Base-by-base conservation (phyloP, 2,329 filamentous ascomycete species). In the Trichoderma breve region DNA sequence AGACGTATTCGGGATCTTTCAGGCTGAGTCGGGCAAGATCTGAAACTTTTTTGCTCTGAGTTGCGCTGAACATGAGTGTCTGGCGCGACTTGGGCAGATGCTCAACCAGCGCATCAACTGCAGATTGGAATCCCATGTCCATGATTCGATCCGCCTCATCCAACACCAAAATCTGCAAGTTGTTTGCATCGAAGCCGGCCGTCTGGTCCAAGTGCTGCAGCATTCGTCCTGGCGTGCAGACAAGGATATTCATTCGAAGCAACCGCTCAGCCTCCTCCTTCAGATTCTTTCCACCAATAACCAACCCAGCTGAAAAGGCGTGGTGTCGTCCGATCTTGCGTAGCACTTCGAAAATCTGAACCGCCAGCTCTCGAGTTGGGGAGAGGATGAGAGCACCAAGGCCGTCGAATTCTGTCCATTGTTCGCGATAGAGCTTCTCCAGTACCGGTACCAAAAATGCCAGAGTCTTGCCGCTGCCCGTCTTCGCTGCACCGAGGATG, bases 61-160 rank as follows among this genome's bases (percentile, higher is more conserved):
- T 99, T 0, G 96, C 96, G 79, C 93, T 97, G 85, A 98, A 99
- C 11, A 99, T 89, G 79, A 99, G 86, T 0, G 96, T 99, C 82
- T 99, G 96, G 73, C 96, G 87, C 32, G 91, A 85, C 76, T 90
- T 91, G 1, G 96, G 96, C 2, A 99, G 85, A 79, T 98, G 97
- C 73, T 97, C 94, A 32, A 99, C 84, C 65, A 99, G 92, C 0
- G 96, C 96, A 82, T 99, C 96, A 4, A 99, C 91, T 1, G 93
- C 93, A 6, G 87, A 86, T 81, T 97, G 92, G 80, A 99, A 99
- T 6, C 96, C 96, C 94, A 98, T 96, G 79, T 99, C 96, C 87
- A 99, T 90, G 78, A 98, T 98, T 51, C 96, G 90, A 81, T 99
- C 96, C 3, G 96, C 96, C 81, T 99, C 96, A 77, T 99, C 96